Percentiles rank a stretch among this genome's conserved stretches.
Evolutionary conservation across 2,329 filamentous ascomycete species (phyloP).

Genomic region (Ascochyta viciae-villosae): DNA sequence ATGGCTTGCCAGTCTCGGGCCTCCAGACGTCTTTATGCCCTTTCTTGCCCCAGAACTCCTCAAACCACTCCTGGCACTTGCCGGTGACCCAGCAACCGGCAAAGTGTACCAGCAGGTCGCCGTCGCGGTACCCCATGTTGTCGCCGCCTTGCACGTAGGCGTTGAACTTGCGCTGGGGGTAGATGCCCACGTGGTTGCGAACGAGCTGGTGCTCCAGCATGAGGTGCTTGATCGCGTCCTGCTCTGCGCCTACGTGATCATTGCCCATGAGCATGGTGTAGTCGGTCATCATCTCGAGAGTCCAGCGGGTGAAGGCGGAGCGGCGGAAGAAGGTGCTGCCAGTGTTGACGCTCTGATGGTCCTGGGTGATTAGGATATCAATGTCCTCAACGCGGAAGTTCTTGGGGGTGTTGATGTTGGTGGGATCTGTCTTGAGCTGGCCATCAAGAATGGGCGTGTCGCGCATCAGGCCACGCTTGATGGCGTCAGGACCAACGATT

Average conservation of each 20-base stretch:
- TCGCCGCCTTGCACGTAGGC: slow-evolving; percentile 46
- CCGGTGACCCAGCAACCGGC: slow-evolving; percentile 51
- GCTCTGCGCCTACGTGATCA: slow-evolving; percentile 46
- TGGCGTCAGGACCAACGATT: slow-evolving; percentile 44
- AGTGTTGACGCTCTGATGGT: slow-evolving; percentile 51
- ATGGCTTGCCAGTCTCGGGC: slow-evolving; percentile 12
- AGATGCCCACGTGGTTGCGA: slow-evolving; percentile 48
- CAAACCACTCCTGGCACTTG: slow-evolving; percentile 45
- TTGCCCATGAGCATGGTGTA: slow-evolving; percentile 45
- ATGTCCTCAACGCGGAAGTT: slow-evolving; percentile 43
- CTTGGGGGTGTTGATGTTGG: slow-evolving; percentile 36
- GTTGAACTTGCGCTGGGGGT: slow-evolving; percentile 49
- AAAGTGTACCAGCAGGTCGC: slow-evolving; percentile 51
- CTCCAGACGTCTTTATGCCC: slow-evolving; percentile 33
- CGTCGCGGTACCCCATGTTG: slow-evolving; percentile 49
- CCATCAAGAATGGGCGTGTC: slow-evolving; percentile 37
- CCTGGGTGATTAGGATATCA: slow-evolving; percentile 51
- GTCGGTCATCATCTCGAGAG: slow-evolving; percentile 52
- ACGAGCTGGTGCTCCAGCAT: slow-evolving; percentile 47
- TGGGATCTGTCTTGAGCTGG: slow-evolving; percentile 36
- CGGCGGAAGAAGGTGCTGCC: slow-evolving; percentile 51
- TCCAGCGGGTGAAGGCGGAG: slow-evolving; percentile 45
- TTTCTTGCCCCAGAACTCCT: slow-evolving; percentile 46
- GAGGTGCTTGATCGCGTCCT: slow-evolving; percentile 46
- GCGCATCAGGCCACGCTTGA: slow-evolving; percentile 38